Evolutionary conservation across 805 yeast genomes (phyloP), one percentile per base, ranked within the genome.

Genomic region (Metschnikowia borealis): DNA sequence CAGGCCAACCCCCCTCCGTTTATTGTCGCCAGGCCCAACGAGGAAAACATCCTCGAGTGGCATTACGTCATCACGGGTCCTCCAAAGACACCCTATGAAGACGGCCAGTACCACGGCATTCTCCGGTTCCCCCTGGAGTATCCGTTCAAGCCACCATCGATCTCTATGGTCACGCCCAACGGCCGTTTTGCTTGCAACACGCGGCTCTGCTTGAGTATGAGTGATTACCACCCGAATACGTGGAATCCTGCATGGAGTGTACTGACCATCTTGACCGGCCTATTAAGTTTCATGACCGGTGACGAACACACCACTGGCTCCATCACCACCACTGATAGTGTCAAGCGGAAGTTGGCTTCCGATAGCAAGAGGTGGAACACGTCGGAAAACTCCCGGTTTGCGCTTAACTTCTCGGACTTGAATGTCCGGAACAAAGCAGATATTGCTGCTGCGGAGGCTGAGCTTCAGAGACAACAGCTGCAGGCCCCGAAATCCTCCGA

Each of bases 241-340:
- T 91, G 98, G 98, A 90, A 91, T 66, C 97, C 98, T 1, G 89
- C 96, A 6, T 91, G 97, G 97, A 83, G 90, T 41, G 97, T 91
- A 23, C 75, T 89, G 33, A 90, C 97, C 0, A 91, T 91, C 18
- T 74, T 91, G 58, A 87, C 84, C 10, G 98, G 97, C 0, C 71
- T 91, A 35, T 72, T 91, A 56, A 88, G 96, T 64, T 91, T 91
- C 62, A 91, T 91, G 98, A 89, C 96, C 0, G 85, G 94, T 8
- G 80, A 81, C 52, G 97, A 91, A 58, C 70, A 79, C 23, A 88
- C 97, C 1, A 85, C 96, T 0, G 97, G 97, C 0, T 83, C 92
- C 7, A 81, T 90, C 11, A 71, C 68, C 7, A 81, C 96, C 1
- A 77, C 85, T 10, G 86, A 79, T 15, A 71, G 68, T 15, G 78